Base-by-base conservation (phyloP, 306 rosid species). In the Coriaria nepalensis region DNA sequence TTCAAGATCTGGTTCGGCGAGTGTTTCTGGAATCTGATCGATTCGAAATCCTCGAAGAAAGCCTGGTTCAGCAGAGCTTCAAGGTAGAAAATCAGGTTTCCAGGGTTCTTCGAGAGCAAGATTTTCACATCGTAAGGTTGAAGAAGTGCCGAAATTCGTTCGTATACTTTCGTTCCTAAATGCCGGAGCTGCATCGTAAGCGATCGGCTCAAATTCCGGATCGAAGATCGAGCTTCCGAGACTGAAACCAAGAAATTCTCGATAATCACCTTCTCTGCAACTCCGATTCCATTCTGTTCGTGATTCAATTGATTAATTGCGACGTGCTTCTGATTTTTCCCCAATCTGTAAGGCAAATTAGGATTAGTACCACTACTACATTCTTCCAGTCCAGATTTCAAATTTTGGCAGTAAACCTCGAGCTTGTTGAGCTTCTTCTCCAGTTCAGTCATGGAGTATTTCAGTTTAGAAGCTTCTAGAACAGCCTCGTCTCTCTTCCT, bases 391-490 rank as follows among this genome's bases (percentile, higher is more conserved):
- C 82, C 93, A 0, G 93, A 73, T 29, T 85, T 85, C 78, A 92
- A 50, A 39, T 20, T 64, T 45, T 77, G 92, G 65, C 97, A 81
- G 57, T 84, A 90, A 8, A 79, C 15, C 45, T 90, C 95, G 4
- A 90, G 87, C 32, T 90, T 84, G 80, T 77, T 81, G 51, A 92
- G 94, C 50, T 92, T 92, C 65, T 82, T 85, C 74, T 92, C 98
- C 34, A 92, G 61, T 67, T 77, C 94, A 7, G 77, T 57, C 92
- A 84, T 81, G 35, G 97, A 79, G 37, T 67, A 56, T 59, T 84
- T 90, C 5, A 84, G 78, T 67, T 76, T 67, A 0, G 98, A 92
- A 52, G 94, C 93, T 62, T 85, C 94, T 7, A 67, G 59, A 55
- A 77, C 48, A 6, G 96, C 96, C 37, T 85, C 95, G 41, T 92